These are phyloP conservation scores for Pulveroboletus sp. DNA, from an alignment of 768 basidiomycete species.

Conservation along the genomic window DNA sequence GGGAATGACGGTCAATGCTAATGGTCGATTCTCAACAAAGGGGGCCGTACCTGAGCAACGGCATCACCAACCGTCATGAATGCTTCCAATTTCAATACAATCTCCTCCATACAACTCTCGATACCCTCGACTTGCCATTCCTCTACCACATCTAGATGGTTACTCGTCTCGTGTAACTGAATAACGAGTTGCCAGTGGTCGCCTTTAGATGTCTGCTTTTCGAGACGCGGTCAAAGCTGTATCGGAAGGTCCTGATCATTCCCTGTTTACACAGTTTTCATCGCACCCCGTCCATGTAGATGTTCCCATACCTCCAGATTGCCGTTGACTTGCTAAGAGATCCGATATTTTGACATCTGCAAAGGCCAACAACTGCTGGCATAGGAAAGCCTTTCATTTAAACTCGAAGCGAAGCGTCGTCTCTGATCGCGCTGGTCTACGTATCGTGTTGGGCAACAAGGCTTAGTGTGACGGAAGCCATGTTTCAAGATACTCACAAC, in stretches of 20 bases:
- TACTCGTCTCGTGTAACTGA: conserved; percentile 12
- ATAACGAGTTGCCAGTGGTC: conserved; percentile 20
- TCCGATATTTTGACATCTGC: conserved; percentile 16
- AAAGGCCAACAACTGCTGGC: conserved; percentile 13
- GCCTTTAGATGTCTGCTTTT: neutral
- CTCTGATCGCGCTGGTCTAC: conserved; percentile 13
- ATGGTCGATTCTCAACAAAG: neutral
- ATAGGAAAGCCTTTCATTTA: conserved; percentile 16
- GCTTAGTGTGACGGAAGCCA: neutral
- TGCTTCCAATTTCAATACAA: conserved; percentile 21
- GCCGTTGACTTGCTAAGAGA: conserved; percentile 8
- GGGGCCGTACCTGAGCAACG: conserved; percentile 15
- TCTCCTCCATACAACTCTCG: conserved; percentile 16
- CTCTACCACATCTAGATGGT: neutral
- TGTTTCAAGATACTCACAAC: conserved; percentile 10
- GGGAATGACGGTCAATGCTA: neutral
- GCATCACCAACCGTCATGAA: conserved; percentile 24
- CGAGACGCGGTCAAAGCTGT: conserved; percentile 11
- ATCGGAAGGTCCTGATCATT: conserved; percentile 11
- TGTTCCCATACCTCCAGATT: conserved; percentile 4
- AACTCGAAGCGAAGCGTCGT: conserved; percentile 24
- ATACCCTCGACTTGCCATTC: conserved; percentile 2
- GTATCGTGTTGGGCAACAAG: too few relatives aligned
- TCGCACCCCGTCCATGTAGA: neutral
- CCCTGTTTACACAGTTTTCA: conserved; percentile 1